Conservation (phyloP, 1,284 basidiomycete genomes). For the Malassezia sp. region DNA sequence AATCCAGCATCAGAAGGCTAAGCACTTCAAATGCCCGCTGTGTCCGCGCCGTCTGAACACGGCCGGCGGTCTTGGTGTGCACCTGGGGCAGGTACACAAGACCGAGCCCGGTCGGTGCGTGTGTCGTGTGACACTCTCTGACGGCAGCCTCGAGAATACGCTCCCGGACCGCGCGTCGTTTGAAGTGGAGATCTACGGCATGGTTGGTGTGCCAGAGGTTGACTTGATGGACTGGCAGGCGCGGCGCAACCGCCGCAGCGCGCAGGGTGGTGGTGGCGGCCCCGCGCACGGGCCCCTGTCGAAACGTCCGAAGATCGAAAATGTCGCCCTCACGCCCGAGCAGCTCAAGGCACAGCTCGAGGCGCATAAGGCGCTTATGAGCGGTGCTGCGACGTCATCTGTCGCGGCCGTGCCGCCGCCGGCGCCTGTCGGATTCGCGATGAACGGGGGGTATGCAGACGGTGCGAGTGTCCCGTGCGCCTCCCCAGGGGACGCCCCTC, state of each 20-base stretch:
- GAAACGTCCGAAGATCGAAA: slow-evolving; percentile 74
- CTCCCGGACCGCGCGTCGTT: slow-evolving; percentile 91
- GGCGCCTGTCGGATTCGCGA: no score
- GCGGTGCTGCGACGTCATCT: slow-evolving; percentile 52
- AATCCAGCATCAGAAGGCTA: slow-evolving; percentile 97
- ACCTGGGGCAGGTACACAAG: slow-evolving; percentile 97
- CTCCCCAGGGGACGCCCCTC: no score
- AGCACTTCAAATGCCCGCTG: slow-evolving; percentile 94
- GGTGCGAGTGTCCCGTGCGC: no score
- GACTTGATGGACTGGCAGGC: slow-evolving; percentile 86
- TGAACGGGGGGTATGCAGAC: no score
- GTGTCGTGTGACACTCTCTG: slow-evolving; percentile 50
- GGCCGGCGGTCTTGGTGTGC: slow-evolving; percentile 92
- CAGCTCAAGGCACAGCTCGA: slow-evolving; percentile 73
- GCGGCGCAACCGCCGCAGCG: slow-evolving; percentile 51
- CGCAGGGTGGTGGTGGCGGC: slow-evolving; percentile 47
- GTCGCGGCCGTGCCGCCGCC: slow-evolving; percentile 33
- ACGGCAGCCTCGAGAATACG: slow-evolving; percentile 75
- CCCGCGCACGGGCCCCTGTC: slow-evolving; percentile 51
- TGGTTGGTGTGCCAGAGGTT: slow-evolving; percentile 92
- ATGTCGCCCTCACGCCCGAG: slow-evolving; percentile 58
- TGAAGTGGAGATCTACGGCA: slow-evolving; percentile 97
- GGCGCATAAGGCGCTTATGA: slow-evolving; percentile 87
- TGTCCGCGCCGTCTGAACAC: slow-evolving; percentile 92
- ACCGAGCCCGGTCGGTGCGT: slow-evolving; percentile 84